Evolutionary conservation across 75 land plant species (phyloP), one percentile per base, ranked within the genome.

Genomic region (Isoetes taiwanensis): DNA sequence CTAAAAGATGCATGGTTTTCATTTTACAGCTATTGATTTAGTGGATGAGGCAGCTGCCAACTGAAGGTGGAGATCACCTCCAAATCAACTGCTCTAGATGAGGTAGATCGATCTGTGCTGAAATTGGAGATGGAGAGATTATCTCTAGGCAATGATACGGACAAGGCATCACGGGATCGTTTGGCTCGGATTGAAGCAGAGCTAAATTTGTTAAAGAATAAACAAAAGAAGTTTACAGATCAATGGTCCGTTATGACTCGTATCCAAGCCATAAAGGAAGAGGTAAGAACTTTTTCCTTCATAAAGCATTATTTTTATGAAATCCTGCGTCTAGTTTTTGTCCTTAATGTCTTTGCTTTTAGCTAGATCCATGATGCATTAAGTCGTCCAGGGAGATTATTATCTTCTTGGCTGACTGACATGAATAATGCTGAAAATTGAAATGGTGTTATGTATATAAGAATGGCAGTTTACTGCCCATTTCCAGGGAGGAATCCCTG

Each of bases 41-140:
- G 50, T 46, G 16, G 50, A 46, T 23, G 50, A 46, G 50, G 50
- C 50, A 5, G 50, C 50, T n/a, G 50, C 50, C 16, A 46, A 46
- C 50, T 46, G 23, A 46, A 46, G 50, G 23, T 46, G 50, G 50
- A 46, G 16, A 46, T 19, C 8, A 46, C 50, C 12, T 46, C 50
- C 8, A 46, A 46, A 46, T 23, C 50, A n/a, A 46, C 50, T 8
- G 50, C 50, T 8, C 50, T 46, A 46, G 50, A 46, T 23, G 50
- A 46, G 50, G 23, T 46, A 19, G 50, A 46, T 46, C 50, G 50
- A n/a, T 19, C 50, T 8, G 23, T 46, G 4, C 16, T 46, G 4
- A 46, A 46, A 23, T 23, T 46, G 50, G 50, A 46, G 50, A 46
- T 46, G 50, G 50, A 46, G 50, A 5, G 50, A 23, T 19, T 46